Conservation (phyloP, 768 basidiomycete genomes). For the Psilocybe subaeruginosa region DNA sequence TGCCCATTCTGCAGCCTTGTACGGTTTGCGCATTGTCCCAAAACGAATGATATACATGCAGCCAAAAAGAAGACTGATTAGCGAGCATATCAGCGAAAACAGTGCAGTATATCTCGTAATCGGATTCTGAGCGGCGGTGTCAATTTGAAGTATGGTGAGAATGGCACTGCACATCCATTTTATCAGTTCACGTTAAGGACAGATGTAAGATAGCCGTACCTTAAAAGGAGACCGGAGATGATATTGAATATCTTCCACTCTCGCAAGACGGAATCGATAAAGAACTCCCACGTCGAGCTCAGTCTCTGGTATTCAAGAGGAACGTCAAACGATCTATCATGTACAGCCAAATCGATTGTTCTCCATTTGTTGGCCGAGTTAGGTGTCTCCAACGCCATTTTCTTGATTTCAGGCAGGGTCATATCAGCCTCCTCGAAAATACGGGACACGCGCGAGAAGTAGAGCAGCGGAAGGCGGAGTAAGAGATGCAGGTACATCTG, state of each 20-base stretch:
- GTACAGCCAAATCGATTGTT: conserved; percentile 6
- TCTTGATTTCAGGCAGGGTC: conserved; percentile 56
- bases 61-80: conserved; percentile 62
- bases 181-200: not conserved
- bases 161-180: conserved; percentile 25
- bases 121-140: conserved; percentile 46
- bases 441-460: conserved; percentile 65
- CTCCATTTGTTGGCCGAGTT: conserved; percentile 2
- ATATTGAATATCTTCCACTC: conserved; percentile 34
- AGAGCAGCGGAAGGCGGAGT: conserved; percentile 61
- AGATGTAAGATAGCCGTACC: conserved; percentile 11
- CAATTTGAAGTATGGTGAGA: conserved; percentile 31
- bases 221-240: conserved; percentile 27
- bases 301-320: conserved; percentile 21
- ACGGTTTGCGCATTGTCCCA: conserved; percentile 61
- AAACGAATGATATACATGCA: conserved; percentile 65
- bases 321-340: not conserved
- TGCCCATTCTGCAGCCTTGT: conserved; percentile 62
- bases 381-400: conserved; percentile 36
- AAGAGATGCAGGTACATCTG: conserved; percentile 38
- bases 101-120: conserved; percentile 56
- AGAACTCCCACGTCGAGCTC: conserved; percentile 25
- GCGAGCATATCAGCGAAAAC: conserved; percentile 54
- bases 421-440: conserved; percentile 69
- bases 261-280: conserved; percentile 28